Conservation (phyloP, 2,329 filamentous ascomycete genomes). For the Calonectria pteridis region DNA sequence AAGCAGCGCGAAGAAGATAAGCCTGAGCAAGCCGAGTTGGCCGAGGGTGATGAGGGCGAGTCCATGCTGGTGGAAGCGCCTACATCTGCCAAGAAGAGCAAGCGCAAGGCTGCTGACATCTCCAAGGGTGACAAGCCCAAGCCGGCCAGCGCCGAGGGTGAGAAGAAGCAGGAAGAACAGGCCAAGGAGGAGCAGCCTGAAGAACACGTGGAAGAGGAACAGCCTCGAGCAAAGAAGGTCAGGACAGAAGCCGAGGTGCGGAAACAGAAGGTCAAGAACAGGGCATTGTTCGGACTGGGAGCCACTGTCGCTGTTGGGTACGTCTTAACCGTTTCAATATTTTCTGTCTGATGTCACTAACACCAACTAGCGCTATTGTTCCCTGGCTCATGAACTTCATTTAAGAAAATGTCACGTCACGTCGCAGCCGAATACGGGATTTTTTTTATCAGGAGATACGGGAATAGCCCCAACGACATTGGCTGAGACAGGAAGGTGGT, state of each 20-base stretch:
- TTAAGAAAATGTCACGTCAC: constrained; percentile 47
- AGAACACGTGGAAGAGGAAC: constrained; percentile 55
- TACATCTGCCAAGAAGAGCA: constrained; percentile 65
- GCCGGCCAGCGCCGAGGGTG: constrained; percentile 43
- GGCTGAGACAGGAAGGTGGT: constrained; percentile 41
- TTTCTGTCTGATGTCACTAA: constrained; percentile 28
- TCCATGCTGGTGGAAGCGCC: constrained; percentile 48
- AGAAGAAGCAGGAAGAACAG: constrained; percentile 13
- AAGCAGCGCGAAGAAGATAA: constrained; percentile 65
- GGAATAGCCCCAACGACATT: constrained; percentile 34
- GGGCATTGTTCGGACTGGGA: constrained; percentile 87
- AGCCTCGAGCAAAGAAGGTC: constrained; percentile 77
- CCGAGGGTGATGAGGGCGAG: constrained; percentile 57
- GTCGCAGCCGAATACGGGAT: constrained; percentile 33
- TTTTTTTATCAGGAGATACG: constrained; percentile 28
- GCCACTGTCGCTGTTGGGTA: constrained; percentile 93
- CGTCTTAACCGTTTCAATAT: constrained; percentile 54
- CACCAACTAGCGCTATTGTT: constrained; percentile 56
- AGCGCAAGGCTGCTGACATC: constrained; percentile 82
- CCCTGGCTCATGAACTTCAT: constrained; percentile 66
- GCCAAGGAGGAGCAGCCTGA: constrained; percentile 37
- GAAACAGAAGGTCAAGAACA: constrained; percentile 87
- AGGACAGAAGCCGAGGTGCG: constrained; percentile 85
- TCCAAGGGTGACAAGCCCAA: constrained; percentile 69
- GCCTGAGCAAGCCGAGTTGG: constrained; percentile 49